Conservation (phyloP, 2,329 filamentous ascomycete species). For the Lojkania enalia region DNA sequence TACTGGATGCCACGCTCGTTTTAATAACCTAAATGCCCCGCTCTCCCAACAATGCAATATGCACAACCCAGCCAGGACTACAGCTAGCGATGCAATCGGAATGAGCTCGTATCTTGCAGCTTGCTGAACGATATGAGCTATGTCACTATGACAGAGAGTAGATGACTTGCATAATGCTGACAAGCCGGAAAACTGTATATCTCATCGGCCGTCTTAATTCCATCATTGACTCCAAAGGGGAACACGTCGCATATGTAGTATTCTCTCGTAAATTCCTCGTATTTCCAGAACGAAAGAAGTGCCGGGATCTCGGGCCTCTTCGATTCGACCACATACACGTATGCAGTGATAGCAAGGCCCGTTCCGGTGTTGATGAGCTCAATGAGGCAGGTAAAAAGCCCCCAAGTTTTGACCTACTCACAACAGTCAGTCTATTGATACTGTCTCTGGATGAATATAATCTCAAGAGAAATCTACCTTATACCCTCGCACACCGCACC, state of each 20-base stretch:
- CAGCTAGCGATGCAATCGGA: neutral
- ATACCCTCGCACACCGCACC: slow-evolving; percentile 5
- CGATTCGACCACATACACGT: slow-evolving; percentile 14
- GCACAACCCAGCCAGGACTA: neutral
- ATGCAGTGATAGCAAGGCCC: slow-evolving; percentile 9
- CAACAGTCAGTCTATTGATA: neutral
- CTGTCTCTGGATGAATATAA: neutral
- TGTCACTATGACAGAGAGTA: neutral
- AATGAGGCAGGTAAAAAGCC: slow-evolving; percentile 6
- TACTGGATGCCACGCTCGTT: slow-evolving; percentile 17
- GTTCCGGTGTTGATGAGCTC: slow-evolving; percentile 3
- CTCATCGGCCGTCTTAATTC: neutral
- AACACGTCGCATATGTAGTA: slow-evolving; percentile 18
- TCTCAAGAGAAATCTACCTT: slow-evolving; percentile 2
- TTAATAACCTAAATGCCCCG: slow-evolving; percentile 20
- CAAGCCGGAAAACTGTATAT: slow-evolving; percentile 18
- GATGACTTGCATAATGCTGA: slow-evolving; percentile 12
- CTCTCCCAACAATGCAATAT: neutral
- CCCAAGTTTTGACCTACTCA: slow-evolving; percentile 9
- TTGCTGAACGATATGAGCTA: slow-evolving; percentile 3
- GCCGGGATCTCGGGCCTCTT: slow-evolving; percentile 8
- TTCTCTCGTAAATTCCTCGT: slow-evolving; percentile 12
- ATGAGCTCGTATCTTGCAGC: slow-evolving; percentile 3
- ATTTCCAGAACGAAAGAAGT: slow-evolving; percentile 7
- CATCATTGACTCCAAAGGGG: slow-evolving; percentile 9